These are phyloP conservation scores for Penicillium sp. DNA, from an alignment of 2,329 filamentous ascomycete genomes.

Conservation along the genomic window DNA sequence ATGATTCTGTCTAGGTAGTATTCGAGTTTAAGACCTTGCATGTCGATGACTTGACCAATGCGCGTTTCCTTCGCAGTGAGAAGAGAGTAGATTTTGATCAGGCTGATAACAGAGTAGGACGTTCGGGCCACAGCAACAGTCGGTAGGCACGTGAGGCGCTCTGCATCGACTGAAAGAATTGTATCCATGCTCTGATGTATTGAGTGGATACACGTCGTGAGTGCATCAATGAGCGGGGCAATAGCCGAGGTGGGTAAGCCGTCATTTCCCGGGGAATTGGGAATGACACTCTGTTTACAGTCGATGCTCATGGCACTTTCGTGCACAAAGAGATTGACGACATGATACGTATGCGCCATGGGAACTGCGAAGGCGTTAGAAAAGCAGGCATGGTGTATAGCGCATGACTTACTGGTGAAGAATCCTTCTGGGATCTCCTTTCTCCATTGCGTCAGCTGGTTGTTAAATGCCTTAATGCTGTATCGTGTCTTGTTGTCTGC, in stretches of 20 bases:
- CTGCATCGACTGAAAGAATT: conserved; percentile 59
- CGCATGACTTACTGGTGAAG: conserved; percentile 52
- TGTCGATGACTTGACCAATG: conserved; percentile 65
- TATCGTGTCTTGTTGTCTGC: conserved; percentile 61
- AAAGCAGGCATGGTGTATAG: background rate
- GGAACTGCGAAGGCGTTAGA: conserved; percentile 45
- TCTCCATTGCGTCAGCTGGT: conserved; percentile 59
- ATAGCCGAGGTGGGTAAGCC: conserved; percentile 40
- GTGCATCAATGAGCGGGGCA: conserved; percentile 60
- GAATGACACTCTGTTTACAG: conserved; percentile 48
- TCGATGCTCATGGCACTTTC: conserved; percentile 68
- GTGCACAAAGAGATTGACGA: conserved; percentile 68
- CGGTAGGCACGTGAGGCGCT: conserved; percentile 59
- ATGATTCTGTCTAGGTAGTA: conserved; percentile 67
- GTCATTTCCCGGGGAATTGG: conserved; percentile 16
- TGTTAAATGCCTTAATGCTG: conserved; percentile 61
- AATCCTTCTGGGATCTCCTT: conserved; percentile 51
- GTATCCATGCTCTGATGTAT: conserved; percentile 63
- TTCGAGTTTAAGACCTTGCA: conserved; percentile 61
- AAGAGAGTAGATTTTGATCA: conserved; percentile 70
- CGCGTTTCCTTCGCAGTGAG: conserved; percentile 60
- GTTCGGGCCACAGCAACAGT: conserved; percentile 68
- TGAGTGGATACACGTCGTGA: conserved; percentile 62
- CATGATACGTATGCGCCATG: conserved; percentile 59
- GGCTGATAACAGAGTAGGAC: conserved; percentile 64